Evolutionary conservation across 441 rosid genomes (phyloP).

Genomic region (Populus hybrid): DNA sequence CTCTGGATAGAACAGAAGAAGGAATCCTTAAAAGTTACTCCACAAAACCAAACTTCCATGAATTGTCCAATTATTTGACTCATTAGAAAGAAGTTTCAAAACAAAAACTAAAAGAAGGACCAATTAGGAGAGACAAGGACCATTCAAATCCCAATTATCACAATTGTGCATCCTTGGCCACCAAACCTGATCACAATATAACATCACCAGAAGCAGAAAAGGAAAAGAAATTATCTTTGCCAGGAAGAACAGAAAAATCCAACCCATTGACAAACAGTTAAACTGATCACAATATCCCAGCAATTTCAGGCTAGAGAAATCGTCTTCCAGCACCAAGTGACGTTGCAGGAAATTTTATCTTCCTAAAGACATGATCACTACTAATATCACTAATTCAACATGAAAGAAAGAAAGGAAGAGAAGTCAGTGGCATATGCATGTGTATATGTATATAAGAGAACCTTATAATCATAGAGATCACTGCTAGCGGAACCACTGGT

Average conservation of each 20-base stretch:
- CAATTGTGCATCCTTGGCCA: background rate
- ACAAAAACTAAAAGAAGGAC: background rate
- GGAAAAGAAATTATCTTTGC: background rate
- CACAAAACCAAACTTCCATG: background rate
- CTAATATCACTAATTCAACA: background rate
- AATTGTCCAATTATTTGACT: background rate
- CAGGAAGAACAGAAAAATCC: conserved; percentile 6
- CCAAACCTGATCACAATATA: background rate
- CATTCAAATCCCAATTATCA: background rate
- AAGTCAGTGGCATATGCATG: background rate
- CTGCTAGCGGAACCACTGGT: conserved; percentile 85
- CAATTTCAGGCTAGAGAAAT: background rate
- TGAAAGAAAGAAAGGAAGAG: background rate
- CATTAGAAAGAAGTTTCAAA: background rate
- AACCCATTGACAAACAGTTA: background rate
- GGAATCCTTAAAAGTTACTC: background rate
- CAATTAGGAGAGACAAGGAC: background rate
- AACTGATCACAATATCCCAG: background rate
- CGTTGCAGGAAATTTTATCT: background rate
- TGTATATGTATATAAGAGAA: conserved; percentile 24
- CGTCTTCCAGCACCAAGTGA: background rate
- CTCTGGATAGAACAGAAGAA: background rate
- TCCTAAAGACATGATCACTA: background rate
- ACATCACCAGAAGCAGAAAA: background rate
- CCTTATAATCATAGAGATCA: conserved; percentile 96